Percentiles rank a stretch among this genome's conserved stretches.
phyloP scores from a whole-genome alignment of 257 asterid species.

The Apocynum venetum region DNA sequence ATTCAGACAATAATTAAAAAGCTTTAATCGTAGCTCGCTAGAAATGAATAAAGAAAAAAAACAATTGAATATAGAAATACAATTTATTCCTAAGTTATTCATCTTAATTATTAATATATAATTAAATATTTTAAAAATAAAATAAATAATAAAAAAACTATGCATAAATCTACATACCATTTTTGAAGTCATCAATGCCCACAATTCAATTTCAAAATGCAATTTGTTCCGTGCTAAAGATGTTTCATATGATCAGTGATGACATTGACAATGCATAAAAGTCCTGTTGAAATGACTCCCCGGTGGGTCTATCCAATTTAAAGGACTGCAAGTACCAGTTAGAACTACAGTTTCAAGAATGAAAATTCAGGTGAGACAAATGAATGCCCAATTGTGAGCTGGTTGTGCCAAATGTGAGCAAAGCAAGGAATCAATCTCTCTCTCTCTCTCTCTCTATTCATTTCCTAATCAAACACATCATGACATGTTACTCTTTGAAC shows the following conservation, averaged over 20 bases:
- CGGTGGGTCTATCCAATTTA: neutral
- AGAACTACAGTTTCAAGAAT: neutral
- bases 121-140: too few relatives aligned
- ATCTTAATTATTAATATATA: too few relatives aligned
- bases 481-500: neutral
- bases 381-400: neutral
- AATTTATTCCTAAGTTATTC: too few relatives aligned
- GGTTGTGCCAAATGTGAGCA: neutral
- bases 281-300: neutral
- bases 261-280: slow-evolving; percentile 1
- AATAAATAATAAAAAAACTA: too few relatives aligned
- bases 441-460: neutral
- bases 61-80: too few relatives aligned
- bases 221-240: too few relatives aligned
- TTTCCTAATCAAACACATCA: neutral
- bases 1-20: too few relatives aligned
- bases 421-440: neutral
- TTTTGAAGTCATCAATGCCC: too few relatives aligned
- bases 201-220: too few relatives aligned
- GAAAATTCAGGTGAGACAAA: neutral
- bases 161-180: too few relatives aligned
- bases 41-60: too few relatives aligned
- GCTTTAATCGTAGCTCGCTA: too few relatives aligned
- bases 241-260: neutral
- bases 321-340: neutral